Conservation (phyloP, 2,329 filamentous ascomycete species). For the Fusarium nisikadoi region DNA sequence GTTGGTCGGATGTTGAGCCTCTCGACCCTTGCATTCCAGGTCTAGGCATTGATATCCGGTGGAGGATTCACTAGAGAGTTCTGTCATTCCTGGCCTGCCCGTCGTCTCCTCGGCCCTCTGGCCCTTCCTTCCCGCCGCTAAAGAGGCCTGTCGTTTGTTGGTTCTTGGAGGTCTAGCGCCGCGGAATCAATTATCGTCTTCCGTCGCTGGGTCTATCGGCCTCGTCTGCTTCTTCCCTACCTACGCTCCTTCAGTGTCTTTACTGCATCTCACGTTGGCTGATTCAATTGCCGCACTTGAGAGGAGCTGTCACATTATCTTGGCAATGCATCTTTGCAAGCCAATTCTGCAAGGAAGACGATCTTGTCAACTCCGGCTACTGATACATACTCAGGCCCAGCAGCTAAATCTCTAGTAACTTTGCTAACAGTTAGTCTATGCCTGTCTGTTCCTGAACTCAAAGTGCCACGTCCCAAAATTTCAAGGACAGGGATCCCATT, state of each 20-base stretch:
- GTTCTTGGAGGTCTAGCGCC: conserved; percentile 29
- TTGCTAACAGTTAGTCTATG: neutral
- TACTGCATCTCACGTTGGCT: neutral
- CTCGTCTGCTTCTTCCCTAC: conserved; percentile 12
- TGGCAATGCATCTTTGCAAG: conserved; percentile 1
- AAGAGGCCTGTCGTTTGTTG: conserved; percentile 31
- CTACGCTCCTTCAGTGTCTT: neutral
- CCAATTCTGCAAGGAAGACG: conserved; percentile 9
- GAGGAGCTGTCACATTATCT: neutral
- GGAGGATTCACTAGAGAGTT: neutral
- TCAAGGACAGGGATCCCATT: conserved; percentile 14
- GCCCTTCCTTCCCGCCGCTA: conserved; percentile 37
- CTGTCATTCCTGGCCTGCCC: neutral
- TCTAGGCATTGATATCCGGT: neutral
- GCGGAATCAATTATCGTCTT: conserved; percentile 30
- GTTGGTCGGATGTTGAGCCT: conserved; percentile 30
- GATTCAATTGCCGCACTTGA: conserved; percentile 10
- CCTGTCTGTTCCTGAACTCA: conserved; percentile 18
- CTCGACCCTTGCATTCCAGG: conserved; percentile 15
- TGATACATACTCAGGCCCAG: neutral
- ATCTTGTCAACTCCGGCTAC: conserved; percentile 2
- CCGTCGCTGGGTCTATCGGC: conserved; percentile 18
- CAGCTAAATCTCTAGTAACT: neutral
- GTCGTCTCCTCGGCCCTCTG: conserved; percentile 29
- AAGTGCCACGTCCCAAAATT: conserved; percentile 5